phyloP scores from a whole-genome alignment of 2,329 filamentous ascomycete genomes.

The Thermomyces lanuginosus region DNA sequence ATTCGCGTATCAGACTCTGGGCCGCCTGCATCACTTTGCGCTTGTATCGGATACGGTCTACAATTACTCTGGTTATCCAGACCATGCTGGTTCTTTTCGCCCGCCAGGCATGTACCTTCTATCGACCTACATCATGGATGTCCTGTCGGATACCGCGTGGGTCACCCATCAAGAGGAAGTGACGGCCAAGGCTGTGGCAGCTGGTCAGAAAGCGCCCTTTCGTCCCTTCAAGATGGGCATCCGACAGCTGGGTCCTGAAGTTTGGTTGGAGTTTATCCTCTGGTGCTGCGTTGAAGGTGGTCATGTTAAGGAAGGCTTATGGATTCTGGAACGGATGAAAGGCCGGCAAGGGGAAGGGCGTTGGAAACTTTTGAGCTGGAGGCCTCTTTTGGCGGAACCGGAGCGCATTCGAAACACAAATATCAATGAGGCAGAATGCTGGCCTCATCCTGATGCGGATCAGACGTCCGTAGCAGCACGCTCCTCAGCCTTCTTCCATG shows the following conservation, averaged over 20 bases:
- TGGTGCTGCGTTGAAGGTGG: slow-evolving; percentile 36
- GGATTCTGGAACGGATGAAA: slow-evolving; percentile 22
- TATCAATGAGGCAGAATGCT: slow-evolving; percentile 20
- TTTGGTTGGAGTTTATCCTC: slow-evolving; percentile 35
- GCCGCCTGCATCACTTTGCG: slow-evolving; percentile 29
- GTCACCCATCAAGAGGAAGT: slow-evolving; percentile 24
- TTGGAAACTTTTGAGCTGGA: slow-evolving; percentile 30
- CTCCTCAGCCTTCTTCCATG: slow-evolving; percentile 17
- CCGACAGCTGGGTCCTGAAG: slow-evolving; percentile 29
- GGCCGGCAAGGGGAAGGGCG: slow-evolving; percentile 10
- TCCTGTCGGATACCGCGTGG: slow-evolving; percentile 32
- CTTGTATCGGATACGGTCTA: slow-evolving; percentile 30
- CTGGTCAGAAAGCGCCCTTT: slow-evolving; percentile 23
- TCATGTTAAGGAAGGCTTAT: slow-evolving; percentile 24
- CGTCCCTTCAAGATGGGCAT: slow-evolving; percentile 25
- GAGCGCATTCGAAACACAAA: slow-evolving; percentile 18
- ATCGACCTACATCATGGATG: slow-evolving; percentile 30
- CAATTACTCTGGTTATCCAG: slow-evolving; percentile 17
- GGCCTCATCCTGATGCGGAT: slow-evolving; percentile 16
- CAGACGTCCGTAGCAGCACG: slow-evolving; percentile 7
- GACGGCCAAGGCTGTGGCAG: slow-evolving; percentile 19
- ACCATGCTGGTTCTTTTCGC: slow-evolving; percentile 17
- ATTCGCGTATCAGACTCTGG: slow-evolving; percentile 28
- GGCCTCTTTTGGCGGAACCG: slow-evolving; percentile 13
- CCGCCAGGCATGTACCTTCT: slow-evolving; percentile 30